phyloP scores from a whole-genome alignment of 148 eudicot species.

The Rhododendron vialii region DNA sequence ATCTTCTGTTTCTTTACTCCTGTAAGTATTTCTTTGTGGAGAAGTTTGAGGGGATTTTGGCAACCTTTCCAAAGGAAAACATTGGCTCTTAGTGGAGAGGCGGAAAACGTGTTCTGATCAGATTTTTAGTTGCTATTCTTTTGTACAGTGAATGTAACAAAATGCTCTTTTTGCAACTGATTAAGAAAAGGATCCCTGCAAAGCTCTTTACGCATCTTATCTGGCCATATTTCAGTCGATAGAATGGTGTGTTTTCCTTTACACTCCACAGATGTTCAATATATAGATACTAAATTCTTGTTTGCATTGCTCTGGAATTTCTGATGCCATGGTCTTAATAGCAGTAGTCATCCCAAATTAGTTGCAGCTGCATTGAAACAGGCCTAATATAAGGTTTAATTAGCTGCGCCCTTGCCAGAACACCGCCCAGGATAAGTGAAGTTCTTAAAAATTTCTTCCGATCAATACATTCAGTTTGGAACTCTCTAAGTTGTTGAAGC shows the following conservation, averaged over 20 bases:
- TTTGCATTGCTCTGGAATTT: no score
- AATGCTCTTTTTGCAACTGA: no score
- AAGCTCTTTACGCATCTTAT: background rate
- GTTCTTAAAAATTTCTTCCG: no score
- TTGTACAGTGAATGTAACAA: background rate
- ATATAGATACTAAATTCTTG: background rate
- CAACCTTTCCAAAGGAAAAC: background rate
- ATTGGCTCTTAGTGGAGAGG: background rate
- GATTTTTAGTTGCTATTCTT: background rate
- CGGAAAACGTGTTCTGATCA: background rate
- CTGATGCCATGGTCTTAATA: background rate
- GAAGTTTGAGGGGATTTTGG: background rate
- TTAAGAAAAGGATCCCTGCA: background rate
- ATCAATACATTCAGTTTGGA: background rate
- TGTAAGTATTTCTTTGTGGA: background rate
- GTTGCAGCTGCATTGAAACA: background rate
- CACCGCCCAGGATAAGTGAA: background rate
- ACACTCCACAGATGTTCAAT: background rate
- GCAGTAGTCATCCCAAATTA: background rate
- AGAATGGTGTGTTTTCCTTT: background rate
- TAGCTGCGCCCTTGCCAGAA: background rate
- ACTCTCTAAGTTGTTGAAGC: no score
- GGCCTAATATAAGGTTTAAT: background rate
- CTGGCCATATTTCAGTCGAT: background rate
- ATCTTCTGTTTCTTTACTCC: background rate